Conservation (phyloP, 1,284 basidiomycete species). For the Boletus mariae region DNA sequence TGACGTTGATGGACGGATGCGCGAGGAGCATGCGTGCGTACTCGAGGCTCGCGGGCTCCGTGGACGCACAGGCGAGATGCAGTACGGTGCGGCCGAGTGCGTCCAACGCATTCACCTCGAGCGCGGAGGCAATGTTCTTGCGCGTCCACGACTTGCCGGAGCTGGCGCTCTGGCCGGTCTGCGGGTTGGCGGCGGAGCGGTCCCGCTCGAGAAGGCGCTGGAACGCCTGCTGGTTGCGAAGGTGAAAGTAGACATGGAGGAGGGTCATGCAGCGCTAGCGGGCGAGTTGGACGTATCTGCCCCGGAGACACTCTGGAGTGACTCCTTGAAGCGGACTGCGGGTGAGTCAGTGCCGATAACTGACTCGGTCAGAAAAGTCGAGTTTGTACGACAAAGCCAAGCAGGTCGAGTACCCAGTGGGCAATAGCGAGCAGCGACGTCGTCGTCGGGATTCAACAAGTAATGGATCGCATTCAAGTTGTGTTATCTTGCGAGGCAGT, state of each 20-base stretch:
- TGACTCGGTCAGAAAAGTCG: no score
- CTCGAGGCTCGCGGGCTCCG: slow-evolving; percentile 62
- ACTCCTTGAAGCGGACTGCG: slow-evolving; percentile 20
- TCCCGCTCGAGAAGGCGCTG: slow-evolving; percentile 69
- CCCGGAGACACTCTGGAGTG: slow-evolving; percentile 25
- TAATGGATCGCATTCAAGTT: no score
- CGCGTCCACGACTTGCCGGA: slow-evolving; percentile 67
- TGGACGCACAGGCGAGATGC: slow-evolving; percentile 73
- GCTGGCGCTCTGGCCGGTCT: slow-evolving; percentile 41
- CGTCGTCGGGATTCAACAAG: no score
- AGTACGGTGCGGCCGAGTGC: slow-evolving; percentile 75
- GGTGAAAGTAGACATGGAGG: slow-evolving; percentile 78
- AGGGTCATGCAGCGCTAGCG: slow-evolving; percentile 57
- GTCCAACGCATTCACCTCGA: slow-evolving; percentile 75
- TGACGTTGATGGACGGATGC: slow-evolving; percentile 78
- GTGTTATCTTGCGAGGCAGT: no score
- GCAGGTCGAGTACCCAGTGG: not conserved
- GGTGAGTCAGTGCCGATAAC: slow-evolving; percentile 14
- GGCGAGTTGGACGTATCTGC: slow-evolving; percentile 17
- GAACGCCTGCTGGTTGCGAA: slow-evolving; percentile 78
- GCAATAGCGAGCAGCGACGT: not conserved
- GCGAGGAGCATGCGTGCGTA: slow-evolving; percentile 81
- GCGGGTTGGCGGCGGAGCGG: slow-evolving; percentile 23
- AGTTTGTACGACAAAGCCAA: slow-evolving; percentile 9
- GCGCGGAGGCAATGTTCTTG: slow-evolving; percentile 39